Percentiles rank a stretch among this genome's conserved stretches.
Conservation (phyloP, 1,139 yeast species). For the Candida sp. region DNA sequence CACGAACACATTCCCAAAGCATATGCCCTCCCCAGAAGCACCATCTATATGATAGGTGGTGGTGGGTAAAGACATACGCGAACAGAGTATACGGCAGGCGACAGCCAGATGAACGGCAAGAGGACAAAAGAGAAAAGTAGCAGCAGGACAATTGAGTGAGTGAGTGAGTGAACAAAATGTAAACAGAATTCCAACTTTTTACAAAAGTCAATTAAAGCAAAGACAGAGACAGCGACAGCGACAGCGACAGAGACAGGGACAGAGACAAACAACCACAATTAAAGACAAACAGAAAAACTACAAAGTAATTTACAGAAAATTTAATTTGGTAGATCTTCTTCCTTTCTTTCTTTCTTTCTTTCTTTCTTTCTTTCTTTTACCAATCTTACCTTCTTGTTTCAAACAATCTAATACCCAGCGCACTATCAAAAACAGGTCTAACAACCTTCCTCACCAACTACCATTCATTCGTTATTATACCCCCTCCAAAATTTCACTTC, state of each 20-base stretch:
- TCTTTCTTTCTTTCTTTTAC: not conserved
- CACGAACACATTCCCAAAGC: too few relatives aligned
- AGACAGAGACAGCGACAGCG: too few relatives aligned
- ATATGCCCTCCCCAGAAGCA: too few relatives aligned
- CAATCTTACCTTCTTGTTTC: not conserved
- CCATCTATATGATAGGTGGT: too few relatives aligned
- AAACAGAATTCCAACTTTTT: slow-evolving; percentile 2
- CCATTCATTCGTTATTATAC: slow-evolving; percentile 7
- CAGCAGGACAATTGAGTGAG: not conserved
- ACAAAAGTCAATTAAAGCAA: not conserved
- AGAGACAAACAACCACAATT: too few relatives aligned
- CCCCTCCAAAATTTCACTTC: not conserved
- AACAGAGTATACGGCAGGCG: too few relatives aligned
- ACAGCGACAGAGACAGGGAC: too few relatives aligned
- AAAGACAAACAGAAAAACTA: too few relatives aligned
- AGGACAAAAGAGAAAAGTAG: too few relatives aligned
- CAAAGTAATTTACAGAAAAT: too few relatives aligned
- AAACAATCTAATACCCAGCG: not conserved
- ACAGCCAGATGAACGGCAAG: too few relatives aligned
- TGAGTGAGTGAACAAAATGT: not conserved
- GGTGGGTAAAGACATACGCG: too few relatives aligned
- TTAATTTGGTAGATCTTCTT: not conserved
- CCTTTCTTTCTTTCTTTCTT: not conserved
- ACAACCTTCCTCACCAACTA: slow-evolving; percentile 4
- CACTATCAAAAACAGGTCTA: not conserved